Evolutionary conservation across 805 yeast species (phyloP), one percentile per base, ranked within the genome.

Genomic region (Kodamaea nitidulidarum): DNA sequence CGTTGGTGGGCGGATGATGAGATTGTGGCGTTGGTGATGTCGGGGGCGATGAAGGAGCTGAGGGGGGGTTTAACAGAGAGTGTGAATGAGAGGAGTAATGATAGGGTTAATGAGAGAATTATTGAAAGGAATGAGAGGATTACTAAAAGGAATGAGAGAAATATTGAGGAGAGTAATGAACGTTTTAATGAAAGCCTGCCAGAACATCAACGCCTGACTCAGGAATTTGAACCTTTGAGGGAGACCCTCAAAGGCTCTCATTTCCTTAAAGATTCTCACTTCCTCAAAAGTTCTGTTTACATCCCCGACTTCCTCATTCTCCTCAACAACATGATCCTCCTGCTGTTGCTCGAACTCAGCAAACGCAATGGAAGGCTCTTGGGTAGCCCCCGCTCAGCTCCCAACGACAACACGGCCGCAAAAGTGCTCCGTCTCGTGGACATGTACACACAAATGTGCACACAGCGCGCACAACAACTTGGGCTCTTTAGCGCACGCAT

Each of bases 1-100:
- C 52, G 58, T 32, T 68, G 73, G 68, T 76, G 81, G 78, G 44
- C 51, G 16, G 70, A 75, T 47, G 68, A 71, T 42, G 67, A 68
- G 28, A 54, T 80, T 4, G 49, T 70, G 12, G 15, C 28, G 8
- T 28, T 30, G 21, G 32, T 30, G 20, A 8, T 15, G 9, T 6
- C 12, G 20, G 32, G 32, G 10, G 32, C 32, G 5, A 6, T 30
- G 21, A 30, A 16, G 15, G 31, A 12, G 11, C 4, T 12, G 31
- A 14, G 14, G 15, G 14, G 31, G 16, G 14, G 31, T 5, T 7
- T 5, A 17, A 21, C 9, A 15, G 16, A 28, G 10, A 14, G 17
- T 4, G 16, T 12, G 22, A 20, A 6, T 20, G 22, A 20, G 7
- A 20, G 22, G 22, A 20, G 22, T n/a, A n/a, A n/a, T n/a, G n/a